phyloP scores from a whole-genome alignment of 2,329 filamentous ascomycete species.

The Emmonsiellopsis sp. region DNA sequence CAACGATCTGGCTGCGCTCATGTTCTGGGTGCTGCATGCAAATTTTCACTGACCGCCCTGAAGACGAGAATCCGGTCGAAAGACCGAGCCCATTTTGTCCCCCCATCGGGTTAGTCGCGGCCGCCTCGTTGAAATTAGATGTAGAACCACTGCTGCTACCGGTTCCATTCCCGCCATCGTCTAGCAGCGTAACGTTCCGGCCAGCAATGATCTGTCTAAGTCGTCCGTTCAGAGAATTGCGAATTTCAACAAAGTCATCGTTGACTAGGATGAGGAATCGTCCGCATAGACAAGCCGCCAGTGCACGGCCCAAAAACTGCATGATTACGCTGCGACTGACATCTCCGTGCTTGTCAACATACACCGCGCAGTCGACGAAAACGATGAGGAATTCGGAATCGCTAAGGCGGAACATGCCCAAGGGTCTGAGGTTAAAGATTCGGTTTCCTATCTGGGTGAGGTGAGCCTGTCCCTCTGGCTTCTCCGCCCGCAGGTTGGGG shows the following conservation, averaged over 20 bases:
- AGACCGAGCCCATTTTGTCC: constrained; percentile 25
- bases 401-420: constrained; percentile 94
- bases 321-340: constrained; percentile 90
- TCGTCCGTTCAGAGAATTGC: constrained; percentile 91
- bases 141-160: constrained; percentile 23
- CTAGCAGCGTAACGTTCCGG: constrained; percentile 78
- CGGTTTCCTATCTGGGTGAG: constrained; percentile 79
- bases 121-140: constrained; percentile 11
- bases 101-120: constrained; percentile 18
- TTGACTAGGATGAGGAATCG: constrained; percentile 91
- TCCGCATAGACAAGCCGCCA: constrained; percentile 78
- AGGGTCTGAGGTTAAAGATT: constrained; percentile 70
- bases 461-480: constrained; percentile 48
- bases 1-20: constrained; percentile 72
- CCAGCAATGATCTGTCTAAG: constrained; percentile 91
- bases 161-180: constrained; percentile 58
- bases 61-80: constrained; percentile 24
- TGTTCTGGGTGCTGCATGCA: constrained; percentile 90
- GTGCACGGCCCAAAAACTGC: constrained; percentile 95
- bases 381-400: constrained; percentile 87
- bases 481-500: constrained; percentile 62
- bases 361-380: constrained; percentile 94
- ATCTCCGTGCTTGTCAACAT: constrained; percentile 96
- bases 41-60: constrained; percentile 75
- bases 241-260: constrained; percentile 91